Percentiles rank a stretch among this genome's conserved stretches.
Evolutionary conservation across 768 basidiomycete genomes (phyloP).

Genomic region (Tephrocybe sp.): DNA sequence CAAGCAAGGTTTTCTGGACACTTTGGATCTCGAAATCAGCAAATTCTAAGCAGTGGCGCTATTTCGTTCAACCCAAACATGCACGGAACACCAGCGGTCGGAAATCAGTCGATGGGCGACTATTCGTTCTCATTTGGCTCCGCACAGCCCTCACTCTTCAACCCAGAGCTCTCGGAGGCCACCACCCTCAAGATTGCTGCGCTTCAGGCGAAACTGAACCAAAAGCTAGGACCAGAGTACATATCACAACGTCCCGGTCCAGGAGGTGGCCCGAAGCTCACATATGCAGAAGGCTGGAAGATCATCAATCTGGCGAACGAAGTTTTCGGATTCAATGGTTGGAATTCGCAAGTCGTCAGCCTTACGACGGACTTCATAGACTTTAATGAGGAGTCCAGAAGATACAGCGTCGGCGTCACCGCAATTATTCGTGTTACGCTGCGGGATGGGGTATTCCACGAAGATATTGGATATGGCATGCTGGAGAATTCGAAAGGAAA

Average conservation of each 20-base stretch:
- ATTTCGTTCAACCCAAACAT: slow-evolving; percentile 62
- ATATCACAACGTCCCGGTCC: slow-evolving; percentile 89
- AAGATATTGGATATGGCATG: slow-evolving; percentile 92
- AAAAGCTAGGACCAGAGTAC: slow-evolving; percentile 92
- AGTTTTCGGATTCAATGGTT: slow-evolving; percentile 97
- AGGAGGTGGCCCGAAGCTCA: slow-evolving; percentile 82
- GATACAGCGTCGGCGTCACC: slow-evolving; percentile 75
- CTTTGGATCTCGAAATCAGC: slow-evolving; percentile 21
- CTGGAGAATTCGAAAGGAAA: slow-evolving; percentile 86
- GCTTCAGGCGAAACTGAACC: slow-evolving; percentile 80
- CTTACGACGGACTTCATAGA: slow-evolving; percentile 82
- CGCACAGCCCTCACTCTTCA: slow-evolving; percentile 30
- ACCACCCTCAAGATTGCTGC: slow-evolving; percentile 65
- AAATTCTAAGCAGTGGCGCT: slow-evolving; percentile 48
- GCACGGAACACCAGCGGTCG: slow-evolving; percentile 45
- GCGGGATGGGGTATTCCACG: slow-evolving; percentile 85
- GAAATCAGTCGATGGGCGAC: slow-evolving; percentile 23
- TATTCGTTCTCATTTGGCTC: slow-evolving; percentile 27
- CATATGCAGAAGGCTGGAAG: slow-evolving; percentile 97
- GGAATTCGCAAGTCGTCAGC: slow-evolving; percentile 79
- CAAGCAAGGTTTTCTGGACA: slow-evolving; percentile 18
- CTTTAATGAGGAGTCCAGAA: slow-evolving; percentile 60
- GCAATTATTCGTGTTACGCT: slow-evolving; percentile 88
- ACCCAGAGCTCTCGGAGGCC: slow-evolving; percentile 52
- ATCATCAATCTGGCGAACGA: slow-evolving; percentile 98